Evolutionary conservation across 2,329 filamentous ascomycete genomes (phyloP).

Genomic region (Apiospora koreana): DNA sequence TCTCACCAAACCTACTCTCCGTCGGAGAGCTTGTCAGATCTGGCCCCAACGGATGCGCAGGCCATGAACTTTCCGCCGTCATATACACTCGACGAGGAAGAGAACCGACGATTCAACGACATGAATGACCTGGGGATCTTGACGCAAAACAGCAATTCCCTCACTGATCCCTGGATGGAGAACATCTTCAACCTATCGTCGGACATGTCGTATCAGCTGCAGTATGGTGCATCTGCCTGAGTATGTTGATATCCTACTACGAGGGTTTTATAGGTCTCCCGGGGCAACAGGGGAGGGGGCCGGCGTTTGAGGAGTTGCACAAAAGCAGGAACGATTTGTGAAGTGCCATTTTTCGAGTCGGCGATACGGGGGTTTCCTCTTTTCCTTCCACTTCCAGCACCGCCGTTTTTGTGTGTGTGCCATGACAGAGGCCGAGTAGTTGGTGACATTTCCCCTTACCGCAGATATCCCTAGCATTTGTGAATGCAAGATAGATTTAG

Average conservation of each 20-base stretch:
- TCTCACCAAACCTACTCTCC: constrained; percentile 9
- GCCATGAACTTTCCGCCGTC: not conserved
- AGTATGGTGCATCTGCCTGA: constrained; percentile 6
- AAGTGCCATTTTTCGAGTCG: not conserved
- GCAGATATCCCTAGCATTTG: constrained; percentile 5
- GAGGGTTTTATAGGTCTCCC: not conserved
- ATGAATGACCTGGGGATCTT: constrained; percentile 17
- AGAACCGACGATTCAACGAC: constrained; percentile 14
- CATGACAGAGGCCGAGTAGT: not conserved
- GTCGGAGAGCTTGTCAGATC: constrained; percentile 6
- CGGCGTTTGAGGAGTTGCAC: constrained; percentile 9
- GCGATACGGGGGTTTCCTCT: not conserved
- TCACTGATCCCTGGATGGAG: constrained; percentile 16
- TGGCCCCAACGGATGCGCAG: constrained; percentile 1
- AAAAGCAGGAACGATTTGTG: constrained; percentile 3
- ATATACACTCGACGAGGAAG: constrained; percentile 7
- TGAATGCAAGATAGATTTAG: not conserved
- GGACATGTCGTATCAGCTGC: constrained; percentile 1
- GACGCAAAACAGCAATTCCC: no score
- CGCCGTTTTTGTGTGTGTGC: not conserved
- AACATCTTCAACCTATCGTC: constrained; percentile 1
- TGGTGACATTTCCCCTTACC: not conserved
- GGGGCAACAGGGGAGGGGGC: not conserved
- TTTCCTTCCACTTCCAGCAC: not conserved
- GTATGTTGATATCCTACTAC: not conserved